Base-by-base conservation (phyloP, 108 stramenopile genomes). In the Pseudonitzschia multiseries region DNA sequence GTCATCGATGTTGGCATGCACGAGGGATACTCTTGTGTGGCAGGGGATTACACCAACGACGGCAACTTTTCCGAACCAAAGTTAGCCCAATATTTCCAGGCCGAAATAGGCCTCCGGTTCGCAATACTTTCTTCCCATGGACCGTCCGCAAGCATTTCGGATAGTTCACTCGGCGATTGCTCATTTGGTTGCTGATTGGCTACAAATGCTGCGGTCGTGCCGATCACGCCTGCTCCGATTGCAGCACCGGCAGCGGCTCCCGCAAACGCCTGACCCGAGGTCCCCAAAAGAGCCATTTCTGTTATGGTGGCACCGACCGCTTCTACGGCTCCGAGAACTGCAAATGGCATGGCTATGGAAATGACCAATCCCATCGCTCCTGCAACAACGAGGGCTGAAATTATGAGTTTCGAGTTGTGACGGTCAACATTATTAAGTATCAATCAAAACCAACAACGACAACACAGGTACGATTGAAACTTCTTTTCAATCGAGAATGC, bases 291-390 rank as follows among this genome's bases (percentile, higher is more conserved):
- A 26, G 73, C 48, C 32, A 76, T 5, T 41, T 59, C 36, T 31
- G 67, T 69, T 10, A 62, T 50, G 13, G 69, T 52, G 8, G 62
- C 60, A 20, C 76, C 70, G 44, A 64, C 76, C 24, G 64, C 70
- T 57, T 77, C 70, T 32, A 77, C 27, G 0, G 50, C 65, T 36
- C 76, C 76, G 31, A 77, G 48, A 21, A 77, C 59, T 17, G 76
- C 76, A 71, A 61, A 77, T 1, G 76, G 76, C 76, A 77, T 77
- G 9, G 76, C 63, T 4, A 71, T 52, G 10, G 76, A 56, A 40
- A 77, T 54, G 2, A 62, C 70, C 4, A 77, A 21, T 26, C 76
- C 76, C 36, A 77, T 53, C 8, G 61, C 70, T 31, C 61, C 61
- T 62, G 29, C 36, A 62, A 62, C n/a, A n/a, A 62, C 26, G 32